A percentile compares a stretch with the other conserved stretches of the same genome.
Evolutionary conservation across 768 basidiomycete species (phyloP).

Genomic region (Suillus americanus): DNA sequence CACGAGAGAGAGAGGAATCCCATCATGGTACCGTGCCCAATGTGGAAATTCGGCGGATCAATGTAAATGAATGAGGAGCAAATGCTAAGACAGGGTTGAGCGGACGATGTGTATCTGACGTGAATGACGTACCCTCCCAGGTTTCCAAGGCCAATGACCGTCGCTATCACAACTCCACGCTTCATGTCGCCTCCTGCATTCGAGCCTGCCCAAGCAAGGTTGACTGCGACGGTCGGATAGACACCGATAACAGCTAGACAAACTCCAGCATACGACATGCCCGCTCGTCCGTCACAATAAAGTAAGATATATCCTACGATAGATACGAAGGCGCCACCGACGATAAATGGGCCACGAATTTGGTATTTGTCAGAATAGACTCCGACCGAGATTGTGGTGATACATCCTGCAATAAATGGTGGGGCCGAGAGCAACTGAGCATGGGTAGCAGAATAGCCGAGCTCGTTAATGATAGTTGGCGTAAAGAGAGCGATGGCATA

Average conservation of each 20-base stretch:
- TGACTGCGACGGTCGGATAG: constrained; percentile 48
- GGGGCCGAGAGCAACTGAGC: constrained; percentile 53
- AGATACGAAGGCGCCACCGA: constrained; percentile 40
- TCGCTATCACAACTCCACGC: constrained; percentile 49
- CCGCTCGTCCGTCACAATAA: constrained; percentile 31
- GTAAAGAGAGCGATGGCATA: constrained; percentile 52
- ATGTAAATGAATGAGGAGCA: constrained; percentile 44
- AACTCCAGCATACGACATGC: constrained; percentile 42
- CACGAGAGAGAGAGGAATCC: constrained; percentile 34
- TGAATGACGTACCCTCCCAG: constrained; percentile 45
- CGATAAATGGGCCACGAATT: constrained; percentile 50
- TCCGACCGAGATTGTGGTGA: constrained; percentile 42
- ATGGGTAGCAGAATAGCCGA: constrained; percentile 50
- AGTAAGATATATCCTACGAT: constrained; percentile 53
- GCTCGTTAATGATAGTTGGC: constrained; percentile 49
- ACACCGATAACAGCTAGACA: constrained; percentile 53
- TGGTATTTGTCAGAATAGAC: constrained; percentile 41
- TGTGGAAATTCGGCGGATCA: constrained; percentile 36
- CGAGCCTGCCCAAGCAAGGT: constrained; percentile 54
- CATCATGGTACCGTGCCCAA: constrained; percentile 38
- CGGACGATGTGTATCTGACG: constrained; percentile 27
- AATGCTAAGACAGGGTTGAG: constrained; percentile 25
- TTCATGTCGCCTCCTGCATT: constrained; percentile 58
- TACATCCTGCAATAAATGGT: constrained; percentile 47
- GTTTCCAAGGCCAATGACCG: constrained; percentile 56